Evolutionary conservation across 352 stramenopile genomes (phyloP), one percentile per base, ranked within the genome.

Genomic region (Pythium pyrilobum): DNA sequence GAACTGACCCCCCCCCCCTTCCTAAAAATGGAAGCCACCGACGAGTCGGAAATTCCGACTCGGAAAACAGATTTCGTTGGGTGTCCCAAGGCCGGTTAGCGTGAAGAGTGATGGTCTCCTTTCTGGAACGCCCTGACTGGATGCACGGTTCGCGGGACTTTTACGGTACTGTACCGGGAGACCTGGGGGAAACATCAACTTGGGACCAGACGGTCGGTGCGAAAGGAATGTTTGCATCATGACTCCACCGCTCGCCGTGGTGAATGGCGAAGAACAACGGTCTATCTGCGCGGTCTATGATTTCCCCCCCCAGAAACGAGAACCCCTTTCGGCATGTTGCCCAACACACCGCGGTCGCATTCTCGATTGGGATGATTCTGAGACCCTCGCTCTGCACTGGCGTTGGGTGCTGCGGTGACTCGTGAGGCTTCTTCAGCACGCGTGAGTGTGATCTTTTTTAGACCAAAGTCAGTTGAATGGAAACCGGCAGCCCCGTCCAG

Each of bases 101-200:
- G n/a, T 28, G 10, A 15, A 27, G 42, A 49, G 42, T 49, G 42
- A 37, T 49, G 25, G 42, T 49, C 42, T 1, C n/a, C 28, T 23
- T 48, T 10, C 23, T n/a, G n/a, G n/a, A n/a, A n/a, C n/a, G n/a
- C n/a, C n/a, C n/a, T n/a, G n/a, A n/a, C 29, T 34, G 7, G 29
- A 34, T 12, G 7, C 29, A 34, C 29, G 29, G 29, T 34, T 34
- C 29, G 29, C 12, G 29, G 29, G 29, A 34, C 29, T 34, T 34
- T 34, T n/a, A n/a, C n/a, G n/a, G n/a, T n/a, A n/a, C n/a, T n/a
- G n/a, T n/a, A n/a, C n/a, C n/a, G n/a, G n/a, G n/a, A n/a, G n/a
- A n/a, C n/a, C n/a, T n/a, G n/a, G n/a, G n/a, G n/a, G 33, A 57
- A 67, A 67, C 59, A 67, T 67, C 59, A 67, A 62, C 32, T 34